Percentiles rank a stretch among this genome's conserved stretches.
phyloP scores from a whole-genome alignment of 805 yeast genomes.

The Kluyveromyces starmeri region DNA sequence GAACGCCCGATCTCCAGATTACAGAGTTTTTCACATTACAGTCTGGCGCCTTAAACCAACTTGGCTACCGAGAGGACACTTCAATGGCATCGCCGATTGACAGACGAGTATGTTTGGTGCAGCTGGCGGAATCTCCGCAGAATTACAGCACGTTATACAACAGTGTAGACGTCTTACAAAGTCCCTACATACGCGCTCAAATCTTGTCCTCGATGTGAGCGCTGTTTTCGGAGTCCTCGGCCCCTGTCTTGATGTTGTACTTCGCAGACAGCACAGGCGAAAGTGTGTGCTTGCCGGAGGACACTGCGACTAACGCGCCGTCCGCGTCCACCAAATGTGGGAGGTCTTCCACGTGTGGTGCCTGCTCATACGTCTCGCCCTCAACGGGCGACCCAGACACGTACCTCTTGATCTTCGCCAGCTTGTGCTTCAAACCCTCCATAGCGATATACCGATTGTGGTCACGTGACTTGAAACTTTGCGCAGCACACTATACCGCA shows the following conservation, averaged over 20 bases:
- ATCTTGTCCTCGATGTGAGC: too few relatives aligned
- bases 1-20: constrained; percentile 34
- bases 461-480: too few relatives aligned
- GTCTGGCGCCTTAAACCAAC: constrained; percentile 34
- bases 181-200: too few relatives aligned
- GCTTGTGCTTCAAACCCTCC: constrained; percentile 13
- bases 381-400: constrained; percentile 17
- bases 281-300: constrained; percentile 21
- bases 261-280: constrained; percentile 19
- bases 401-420: constrained; percentile 15
- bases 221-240: constrained; percentile 4
- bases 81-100: not conserved
- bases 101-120: too few relatives aligned
- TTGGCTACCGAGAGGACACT: constrained; percentile 31
- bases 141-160: too few relatives aligned
- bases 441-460: too few relatives aligned
- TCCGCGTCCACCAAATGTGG: constrained; percentile 22
- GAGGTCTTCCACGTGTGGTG: constrained; percentile 18
- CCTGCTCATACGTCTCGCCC: constrained; percentile 17
- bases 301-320: constrained; percentile 20
- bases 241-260: constrained; percentile 12
- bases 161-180: too few relatives aligned
- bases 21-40: constrained; percentile 25
- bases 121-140: too few relatives aligned
- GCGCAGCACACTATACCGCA: too few relatives aligned